Evolutionary conservation across 805 yeast species (phyloP).

Genomic region (Metschnikowia bowlesiae): DNA sequence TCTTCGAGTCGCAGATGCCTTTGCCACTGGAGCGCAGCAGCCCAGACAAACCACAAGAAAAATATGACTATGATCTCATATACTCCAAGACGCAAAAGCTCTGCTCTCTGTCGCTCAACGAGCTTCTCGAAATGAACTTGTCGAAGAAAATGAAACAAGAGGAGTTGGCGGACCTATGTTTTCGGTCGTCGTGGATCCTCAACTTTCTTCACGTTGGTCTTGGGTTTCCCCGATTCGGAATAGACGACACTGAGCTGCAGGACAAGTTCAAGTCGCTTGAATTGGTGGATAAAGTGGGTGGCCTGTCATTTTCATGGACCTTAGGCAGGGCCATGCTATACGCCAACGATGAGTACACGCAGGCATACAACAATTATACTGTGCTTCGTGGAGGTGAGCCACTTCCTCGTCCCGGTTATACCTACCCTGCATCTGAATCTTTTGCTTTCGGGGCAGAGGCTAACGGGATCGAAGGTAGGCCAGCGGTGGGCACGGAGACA

Average conservation of each 20-base stretch:
- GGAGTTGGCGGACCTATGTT: conserved; percentile 53
- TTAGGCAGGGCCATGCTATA: conserved; percentile 59
- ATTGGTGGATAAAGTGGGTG: conserved; percentile 41
- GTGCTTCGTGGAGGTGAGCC: conserved; percentile 3
- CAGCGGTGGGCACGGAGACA: conserved; percentile 28
- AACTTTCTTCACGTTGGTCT: conserved; percentile 56
- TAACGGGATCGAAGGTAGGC: conserved; percentile 38
- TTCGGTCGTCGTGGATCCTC: conserved; percentile 57
- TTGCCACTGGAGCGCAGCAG: not conserved
- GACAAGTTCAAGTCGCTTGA: conserved; percentile 34
- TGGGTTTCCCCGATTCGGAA: conserved; percentile 52
- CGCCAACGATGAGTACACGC: conserved; percentile 50
- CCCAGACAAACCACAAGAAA: conserved; percentile 18
- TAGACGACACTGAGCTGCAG: conserved; percentile 22
- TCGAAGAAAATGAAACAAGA: conserved; percentile 33
- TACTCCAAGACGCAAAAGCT: conserved; percentile 42
- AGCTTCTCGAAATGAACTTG: conserved; percentile 32
- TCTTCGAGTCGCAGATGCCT: conserved; percentile 26
- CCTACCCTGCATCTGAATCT: conserved; percentile 44
- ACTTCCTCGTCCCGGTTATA: conserved; percentile 41
- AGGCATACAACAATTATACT: conserved; percentile 35
- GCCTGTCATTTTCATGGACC: conserved; percentile 51
- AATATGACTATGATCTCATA: conserved; percentile 44
- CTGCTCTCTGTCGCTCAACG: conserved; percentile 42
- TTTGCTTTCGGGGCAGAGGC: conserved; percentile 54